Evolutionary conservation across 2,329 filamentous ascomycete species (phyloP).

Genomic region (Fusarium penzigii): DNA sequence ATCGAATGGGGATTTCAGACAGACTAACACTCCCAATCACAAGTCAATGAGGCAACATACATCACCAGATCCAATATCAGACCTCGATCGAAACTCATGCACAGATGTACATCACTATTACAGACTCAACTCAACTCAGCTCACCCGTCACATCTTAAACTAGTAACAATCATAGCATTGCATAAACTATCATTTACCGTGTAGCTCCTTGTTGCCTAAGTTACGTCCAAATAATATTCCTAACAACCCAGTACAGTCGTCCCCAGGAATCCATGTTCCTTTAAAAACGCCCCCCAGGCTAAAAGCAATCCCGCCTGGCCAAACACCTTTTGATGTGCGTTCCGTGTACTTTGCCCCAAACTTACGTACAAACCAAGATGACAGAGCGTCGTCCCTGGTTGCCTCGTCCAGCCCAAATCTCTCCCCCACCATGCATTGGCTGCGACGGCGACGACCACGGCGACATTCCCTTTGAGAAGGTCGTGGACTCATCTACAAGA

Average conservation of each 20-base stretch:
- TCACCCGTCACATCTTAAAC: not conserved
- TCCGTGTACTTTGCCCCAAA: constrained; percentile 36
- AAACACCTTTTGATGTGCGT: constrained; percentile 50
- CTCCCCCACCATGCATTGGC: not conserved
- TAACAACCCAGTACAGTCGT: constrained; percentile 32
- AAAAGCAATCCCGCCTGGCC: constrained; percentile 31
- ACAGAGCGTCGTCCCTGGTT: constrained; percentile 9
- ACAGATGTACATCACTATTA: not conserved
- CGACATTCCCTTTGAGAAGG: constrained; percentile 15
- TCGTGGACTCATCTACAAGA: constrained; percentile 9
- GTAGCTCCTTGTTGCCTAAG: constrained; percentile 33
- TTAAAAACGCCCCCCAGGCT: constrained; percentile 29
- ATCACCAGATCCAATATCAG: no score
- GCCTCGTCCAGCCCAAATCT: not conserved
- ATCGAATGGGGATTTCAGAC: no score
- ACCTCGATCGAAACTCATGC: not conserved
- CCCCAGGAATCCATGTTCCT: constrained; percentile 24
- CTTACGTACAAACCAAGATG: constrained; percentile 40
- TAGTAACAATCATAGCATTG: constrained; percentile 18
- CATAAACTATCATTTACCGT: constrained; percentile 24
- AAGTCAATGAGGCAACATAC: no score
- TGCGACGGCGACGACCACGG: constrained; percentile 1
- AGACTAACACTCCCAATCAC: no score
- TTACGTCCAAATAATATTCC: constrained; percentile 26
- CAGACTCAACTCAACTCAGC: not conserved